A percentile compares a stretch with the other conserved stretches of the same genome.
These are phyloP conservation scores for Aspergillus sp. DNA, from an alignment of 2,329 filamentous ascomycete species.

Conservation along the genomic window DNA sequence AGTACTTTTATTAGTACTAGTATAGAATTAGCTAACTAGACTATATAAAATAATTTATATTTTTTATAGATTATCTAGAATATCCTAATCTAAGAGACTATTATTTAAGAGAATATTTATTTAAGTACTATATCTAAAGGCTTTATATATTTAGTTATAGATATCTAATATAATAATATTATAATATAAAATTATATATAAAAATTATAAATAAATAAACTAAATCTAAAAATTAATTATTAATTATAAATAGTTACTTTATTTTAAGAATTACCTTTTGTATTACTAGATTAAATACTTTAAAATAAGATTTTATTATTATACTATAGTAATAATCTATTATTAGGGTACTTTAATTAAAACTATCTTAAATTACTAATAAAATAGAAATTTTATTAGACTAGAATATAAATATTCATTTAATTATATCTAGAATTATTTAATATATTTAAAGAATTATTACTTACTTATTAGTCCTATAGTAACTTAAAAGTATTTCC, in stretches of 20 bases:
- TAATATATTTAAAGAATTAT: too few species aligned
- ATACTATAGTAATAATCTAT: background rate
- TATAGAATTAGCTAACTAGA: too few species aligned
- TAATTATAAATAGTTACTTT: background rate
- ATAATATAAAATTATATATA: background rate
- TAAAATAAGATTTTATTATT: background rate
- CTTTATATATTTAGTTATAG: background rate
- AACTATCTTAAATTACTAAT: background rate
- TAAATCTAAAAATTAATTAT: background rate
- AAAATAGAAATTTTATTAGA: background rate
- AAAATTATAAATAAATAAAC: background rate
- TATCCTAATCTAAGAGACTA: too few species aligned
- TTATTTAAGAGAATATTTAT: too few species aligned
- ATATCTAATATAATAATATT: background rate
- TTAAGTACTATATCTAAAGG: too few species aligned
- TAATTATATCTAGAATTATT: too few species aligned
- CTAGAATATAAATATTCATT: too few species aligned
- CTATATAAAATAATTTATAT: too few species aligned
- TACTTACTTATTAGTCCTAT: too few species aligned
- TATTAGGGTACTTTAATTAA: background rate
- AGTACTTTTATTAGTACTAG: background rate
- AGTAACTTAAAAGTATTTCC: too few species aligned
- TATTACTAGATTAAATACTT: background rate
- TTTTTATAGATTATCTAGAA: too few species aligned
- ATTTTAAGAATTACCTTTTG: background rate